A percentile compares a stretch with the other conserved stretches of the same genome.
Conservation (phyloP, 129 eudicot genomes). For the Deinandra increscens region DNA sequence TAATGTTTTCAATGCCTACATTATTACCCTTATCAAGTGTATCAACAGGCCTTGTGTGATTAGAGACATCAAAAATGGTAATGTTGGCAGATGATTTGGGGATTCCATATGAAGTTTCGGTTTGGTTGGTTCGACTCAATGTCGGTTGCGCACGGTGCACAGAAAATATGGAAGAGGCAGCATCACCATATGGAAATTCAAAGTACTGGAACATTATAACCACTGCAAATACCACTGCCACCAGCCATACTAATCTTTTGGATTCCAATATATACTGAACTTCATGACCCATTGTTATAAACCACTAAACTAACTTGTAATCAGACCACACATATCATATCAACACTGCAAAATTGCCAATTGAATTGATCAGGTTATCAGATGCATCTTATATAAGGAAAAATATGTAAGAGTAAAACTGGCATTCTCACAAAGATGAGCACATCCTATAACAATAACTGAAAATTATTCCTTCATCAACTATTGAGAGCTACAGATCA, state of each 20-base stretch:
- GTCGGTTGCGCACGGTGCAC: constrained; percentile 29
- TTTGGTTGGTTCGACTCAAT: constrained; percentile 12
- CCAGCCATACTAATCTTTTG: constrained; percentile 65
- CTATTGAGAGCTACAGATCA: background rate
- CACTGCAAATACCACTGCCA: constrained; percentile 51
- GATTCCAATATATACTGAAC: constrained; percentile 35
- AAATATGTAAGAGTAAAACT: background rate
- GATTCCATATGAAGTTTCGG: constrained; percentile 19
- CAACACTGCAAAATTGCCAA: constrained; percentile 37
- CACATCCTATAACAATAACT: background rate
- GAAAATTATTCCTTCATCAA: background rate
- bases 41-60: constrained; percentile 18
- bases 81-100: constrained; percentile 15
- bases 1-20: constrained; percentile 7
- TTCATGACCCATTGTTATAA: constrained; percentile 43
- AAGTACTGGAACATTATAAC: constrained; percentile 54
- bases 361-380: constrained; percentile 9
- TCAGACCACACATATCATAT: constrained; percentile 9
- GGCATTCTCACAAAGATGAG: background rate
- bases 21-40: constrained; percentile 14
- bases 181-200: constrained; percentile 67
- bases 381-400: background rate
- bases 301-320: constrained; percentile 10
- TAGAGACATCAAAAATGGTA: constrained; percentile 24
- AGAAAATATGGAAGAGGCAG: constrained; percentile 50